These are phyloP conservation scores for Trichosporon asahii DNA, from an alignment of 1,284 basidiomycete genomes.

Conservation along the genomic window DNA sequence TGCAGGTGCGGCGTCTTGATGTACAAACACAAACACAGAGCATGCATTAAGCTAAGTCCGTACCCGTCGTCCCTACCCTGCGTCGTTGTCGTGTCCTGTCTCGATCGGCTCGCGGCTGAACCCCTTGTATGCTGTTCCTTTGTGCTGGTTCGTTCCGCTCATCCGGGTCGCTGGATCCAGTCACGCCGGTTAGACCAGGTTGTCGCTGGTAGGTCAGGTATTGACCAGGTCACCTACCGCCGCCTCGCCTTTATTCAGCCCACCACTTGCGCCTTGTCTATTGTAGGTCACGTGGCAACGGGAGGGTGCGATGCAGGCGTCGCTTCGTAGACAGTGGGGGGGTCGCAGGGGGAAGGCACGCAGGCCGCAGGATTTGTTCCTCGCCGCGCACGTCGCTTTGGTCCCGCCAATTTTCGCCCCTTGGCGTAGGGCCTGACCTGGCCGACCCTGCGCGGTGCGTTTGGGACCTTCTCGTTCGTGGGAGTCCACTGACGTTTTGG, in stretches of 20 bases:
- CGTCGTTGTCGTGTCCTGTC: not conserved
- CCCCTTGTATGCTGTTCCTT: not conserved
- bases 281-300: not conserved
- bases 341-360: not conserved
- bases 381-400: conserved; percentile 9
- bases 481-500: conserved; percentile 8
- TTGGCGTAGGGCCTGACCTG: conserved; percentile 8
- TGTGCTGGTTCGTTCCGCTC: not conserved
- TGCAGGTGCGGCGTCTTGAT: not conserved
- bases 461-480: conserved; percentile 11
- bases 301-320: not conserved
- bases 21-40: not conserved
- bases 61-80: not conserved
- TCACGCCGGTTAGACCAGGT: not conserved
- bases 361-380: not conserved
- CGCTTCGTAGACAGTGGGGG: not conserved
- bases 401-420: conserved; percentile 2
- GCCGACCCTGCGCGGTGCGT: not conserved
- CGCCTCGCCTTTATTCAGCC: not conserved
- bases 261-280: not conserved
- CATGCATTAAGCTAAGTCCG: not conserved
- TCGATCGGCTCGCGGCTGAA: not conserved
- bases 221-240: not conserved
- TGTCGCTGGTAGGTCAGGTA: not conserved
- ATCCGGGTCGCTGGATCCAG: not conserved